phyloP scores from a whole-genome alignment of 2,329 filamentous ascomycete genomes.

The Metarhizium humberi region DNA sequence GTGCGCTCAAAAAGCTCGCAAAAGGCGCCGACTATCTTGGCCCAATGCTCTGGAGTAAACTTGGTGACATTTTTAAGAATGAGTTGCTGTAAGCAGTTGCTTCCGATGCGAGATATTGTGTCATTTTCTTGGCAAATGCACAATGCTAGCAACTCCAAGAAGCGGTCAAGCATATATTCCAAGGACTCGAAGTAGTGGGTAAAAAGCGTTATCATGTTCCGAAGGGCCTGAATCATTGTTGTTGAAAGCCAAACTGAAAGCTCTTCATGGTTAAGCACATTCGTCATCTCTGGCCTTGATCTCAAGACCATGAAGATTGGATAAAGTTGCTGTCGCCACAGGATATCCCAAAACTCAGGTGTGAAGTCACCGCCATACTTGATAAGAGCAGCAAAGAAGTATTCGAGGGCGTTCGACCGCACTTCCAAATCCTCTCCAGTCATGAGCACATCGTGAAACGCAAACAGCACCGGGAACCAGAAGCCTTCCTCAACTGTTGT shows the following conservation, averaged over 20 bases:
- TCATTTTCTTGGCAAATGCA: slow-evolving; percentile 99
- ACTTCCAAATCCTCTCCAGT: slow-evolving; percentile 97
- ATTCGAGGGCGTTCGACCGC: slow-evolving; percentile 80
- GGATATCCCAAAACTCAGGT: slow-evolving; percentile 92
- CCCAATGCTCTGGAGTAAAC: slow-evolving; percentile 81
- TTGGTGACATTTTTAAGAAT: slow-evolving; percentile 95
- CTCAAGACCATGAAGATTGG: slow-evolving; percentile 98
- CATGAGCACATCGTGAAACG: slow-evolving; percentile 98
- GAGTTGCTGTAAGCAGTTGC: slow-evolving; percentile 93
- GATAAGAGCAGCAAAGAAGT: slow-evolving; percentile 91
- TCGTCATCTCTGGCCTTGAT: slow-evolving; percentile 92
- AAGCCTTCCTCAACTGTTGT: slow-evolving; percentile 94
- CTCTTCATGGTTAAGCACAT: slow-evolving; percentile 91
- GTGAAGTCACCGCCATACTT: slow-evolving; percentile 88
- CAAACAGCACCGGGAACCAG: slow-evolving; percentile 97
- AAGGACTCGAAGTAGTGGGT: slow-evolving; percentile 96
- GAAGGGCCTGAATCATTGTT: slow-evolving; percentile 96
- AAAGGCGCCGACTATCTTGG: slow-evolving; percentile 89
- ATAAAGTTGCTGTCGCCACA: slow-evolving; percentile 94
- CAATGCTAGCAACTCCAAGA: slow-evolving; percentile 83
- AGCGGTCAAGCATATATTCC: slow-evolving; percentile 97
- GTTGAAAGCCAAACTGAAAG: slow-evolving; percentile 97
- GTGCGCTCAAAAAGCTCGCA: slow-evolving; percentile 92
- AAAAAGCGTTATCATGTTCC: slow-evolving; percentile 97
- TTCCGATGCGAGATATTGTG: slow-evolving; percentile 93